Evolutionary conservation across 352 stramenopile genomes (phyloP), one percentile per base, ranked within the genome.

Genomic region (Halophytophthora polymorphica): DNA sequence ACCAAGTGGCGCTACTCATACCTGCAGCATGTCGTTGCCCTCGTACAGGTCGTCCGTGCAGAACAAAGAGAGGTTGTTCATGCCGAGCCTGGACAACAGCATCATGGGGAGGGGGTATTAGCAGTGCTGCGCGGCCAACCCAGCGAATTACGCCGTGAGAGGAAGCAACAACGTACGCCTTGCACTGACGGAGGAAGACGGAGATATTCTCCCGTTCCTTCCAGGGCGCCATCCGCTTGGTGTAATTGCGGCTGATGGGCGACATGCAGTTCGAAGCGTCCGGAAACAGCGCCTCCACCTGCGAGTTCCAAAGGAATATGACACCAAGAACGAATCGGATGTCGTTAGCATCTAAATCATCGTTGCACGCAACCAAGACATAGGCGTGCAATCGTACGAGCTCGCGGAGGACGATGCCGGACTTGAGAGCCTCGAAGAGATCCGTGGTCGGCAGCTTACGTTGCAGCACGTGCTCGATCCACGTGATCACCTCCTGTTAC

Each of bases 201-300:
- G 79, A 84, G 38, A 91, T 93, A 47, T 93, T 91, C 49, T 93
- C 83, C 3, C 83, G 65, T 50, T 93, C 83, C 49, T 91, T 93
- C 83, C 83, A 93, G 28, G 83, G 80, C 23, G 83, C 83, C 78
- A 91, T 86, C 23, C 64, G 66, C 28, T 58, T 58, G 22, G 66
- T 77, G 67, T 91, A 93, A 6, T 71, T 84, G 18, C 83, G 79
- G 33, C 75, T 90, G 62, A 88, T 90, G 0, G 77, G 80, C n/a
- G 74, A 87, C 23, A 71, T 68, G 14, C 66, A 75, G 35, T 77
- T 70, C 28, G 62, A 73, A 13, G 52, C 51, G 8, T 77, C 62
- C 8, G 82, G 82, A 25, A 84, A 88, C 4, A 90, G 57, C 14
- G 69, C 76, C 44, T 66, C 64, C 52, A 90, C 67, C 66, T 86